Percentiles rank a stretch among this genome's conserved stretches.
Conservation (phyloP, 768 basidiomycete species). For the Clathrus columnatus region DNA sequence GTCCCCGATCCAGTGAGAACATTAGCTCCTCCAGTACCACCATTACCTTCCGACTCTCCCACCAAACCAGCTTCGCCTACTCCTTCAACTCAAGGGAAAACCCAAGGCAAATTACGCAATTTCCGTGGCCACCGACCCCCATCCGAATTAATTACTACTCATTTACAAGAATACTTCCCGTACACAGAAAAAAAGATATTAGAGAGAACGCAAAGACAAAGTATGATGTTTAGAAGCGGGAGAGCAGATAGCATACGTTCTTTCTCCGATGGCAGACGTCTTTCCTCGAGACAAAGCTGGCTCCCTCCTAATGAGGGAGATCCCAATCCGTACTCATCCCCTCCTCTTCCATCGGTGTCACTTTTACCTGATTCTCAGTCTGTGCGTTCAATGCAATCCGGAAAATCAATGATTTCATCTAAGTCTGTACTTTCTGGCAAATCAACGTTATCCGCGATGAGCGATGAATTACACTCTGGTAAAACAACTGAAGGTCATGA, state of each 20-base stretch:
- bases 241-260: slow-evolving; percentile 31
- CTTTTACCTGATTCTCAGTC: slow-evolving; percentile 3
- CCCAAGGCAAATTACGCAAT: slow-evolving; percentile 60
- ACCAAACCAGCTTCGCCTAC: slow-evolving; percentile 8
- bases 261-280: slow-evolving; percentile 50
- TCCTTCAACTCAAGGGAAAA: slow-evolving; percentile 18
- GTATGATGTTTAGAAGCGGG: slow-evolving; percentile 62
- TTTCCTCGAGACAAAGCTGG: slow-evolving; percentile 21
- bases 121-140: slow-evolving; percentile 98
- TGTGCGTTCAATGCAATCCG: neutral
- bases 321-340: slow-evolving; percentile 26
- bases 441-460: slow-evolving; percentile 16
- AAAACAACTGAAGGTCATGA: slow-evolving; percentile 58
- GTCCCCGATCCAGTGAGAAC: slow-evolving; percentile 70
- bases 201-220: slow-evolving; percentile 80
- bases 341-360: slow-evolving; percentile 28
- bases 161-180: slow-evolving; percentile 94
- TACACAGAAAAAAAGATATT: slow-evolving; percentile 85
- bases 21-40: slow-evolving; percentile 48
- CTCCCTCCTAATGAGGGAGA: neutral
- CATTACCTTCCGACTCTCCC: slow-evolving; percentile 18
- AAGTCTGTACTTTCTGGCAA: neutral
- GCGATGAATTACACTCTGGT: slow-evolving; percentile 65
- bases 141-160: slow-evolving; percentile 91
- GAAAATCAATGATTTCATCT: neutral